Percentiles rank a stretch among this genome's conserved stretches.
Conservation (phyloP, 768 basidiomycete genomes). For the Boletales sp. region DNA sequence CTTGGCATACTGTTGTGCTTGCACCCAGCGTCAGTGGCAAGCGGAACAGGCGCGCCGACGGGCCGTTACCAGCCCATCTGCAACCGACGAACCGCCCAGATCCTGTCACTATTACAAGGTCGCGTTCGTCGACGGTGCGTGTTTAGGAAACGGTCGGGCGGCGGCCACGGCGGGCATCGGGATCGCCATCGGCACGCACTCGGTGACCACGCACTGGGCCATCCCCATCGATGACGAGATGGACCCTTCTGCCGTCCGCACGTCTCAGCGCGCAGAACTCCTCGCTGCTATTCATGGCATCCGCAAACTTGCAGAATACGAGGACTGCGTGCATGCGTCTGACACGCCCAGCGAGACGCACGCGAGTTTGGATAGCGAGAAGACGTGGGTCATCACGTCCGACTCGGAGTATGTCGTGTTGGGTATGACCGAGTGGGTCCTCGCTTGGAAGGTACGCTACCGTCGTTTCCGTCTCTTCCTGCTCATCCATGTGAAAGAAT, state of each 20-base stretch:
- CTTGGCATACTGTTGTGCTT: conserved; percentile 12
- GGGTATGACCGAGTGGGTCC: conserved; percentile 36
- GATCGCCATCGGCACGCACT: conserved; percentile 19
- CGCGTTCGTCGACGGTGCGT: conserved; percentile 36
- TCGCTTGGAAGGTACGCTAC: conserved; percentile 28
- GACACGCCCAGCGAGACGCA: not conserved
- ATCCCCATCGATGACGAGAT: conserved; percentile 24
- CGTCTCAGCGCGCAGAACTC: conserved; percentile 35
- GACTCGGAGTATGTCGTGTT: conserved; percentile 36
- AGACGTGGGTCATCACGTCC: conserved; percentile 23
- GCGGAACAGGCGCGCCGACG: not conserved
- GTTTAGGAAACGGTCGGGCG: conserved; percentile 24
- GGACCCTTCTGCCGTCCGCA: conserved; percentile 18
- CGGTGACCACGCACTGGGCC: conserved; percentile 16
- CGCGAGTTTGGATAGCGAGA: not conserved
- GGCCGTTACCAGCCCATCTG: not conserved
- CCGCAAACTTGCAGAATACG: conserved; percentile 6
- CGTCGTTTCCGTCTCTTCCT: not conserved
- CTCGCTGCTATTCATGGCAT: conserved; percentile 30
- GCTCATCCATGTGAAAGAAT: not conserved
- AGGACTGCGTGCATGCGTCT: not conserved
- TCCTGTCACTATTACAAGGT: conserved; percentile 27
- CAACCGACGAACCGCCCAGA: not conserved
- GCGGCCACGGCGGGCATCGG: conserved; percentile 30
- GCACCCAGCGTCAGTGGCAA: not conserved